Evolutionary conservation across 768 basidiomycete genomes (phyloP).

Genomic region (Rubroboletus pulcherrimus): DNA sequence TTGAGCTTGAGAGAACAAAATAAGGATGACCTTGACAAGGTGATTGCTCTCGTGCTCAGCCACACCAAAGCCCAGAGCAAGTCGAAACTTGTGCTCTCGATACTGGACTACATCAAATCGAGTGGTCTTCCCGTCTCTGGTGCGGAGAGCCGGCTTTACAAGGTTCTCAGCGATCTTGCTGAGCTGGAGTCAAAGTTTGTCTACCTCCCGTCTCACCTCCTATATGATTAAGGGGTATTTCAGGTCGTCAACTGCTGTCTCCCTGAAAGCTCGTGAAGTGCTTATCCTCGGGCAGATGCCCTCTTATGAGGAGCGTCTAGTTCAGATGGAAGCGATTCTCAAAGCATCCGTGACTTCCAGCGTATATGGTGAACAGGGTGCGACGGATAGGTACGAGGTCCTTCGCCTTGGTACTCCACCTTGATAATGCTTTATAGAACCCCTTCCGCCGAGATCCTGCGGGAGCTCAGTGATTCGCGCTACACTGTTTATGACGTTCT

Average conservation of each 20-base stretch:
- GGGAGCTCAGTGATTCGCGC: slow-evolving; percentile 91
- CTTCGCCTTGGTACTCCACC: neutral
- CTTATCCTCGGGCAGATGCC: slow-evolving; percentile 96
- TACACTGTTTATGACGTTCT: slow-evolving; percentile 98
- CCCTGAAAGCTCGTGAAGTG: slow-evolving; percentile 95
- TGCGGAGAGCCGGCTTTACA: slow-evolving; percentile 67
- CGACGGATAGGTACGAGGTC: slow-evolving; percentile 49
- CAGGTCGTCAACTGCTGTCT: slow-evolving; percentile 86
- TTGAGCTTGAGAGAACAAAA: slow-evolving; percentile 86
- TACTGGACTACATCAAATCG: slow-evolving; percentile 88
- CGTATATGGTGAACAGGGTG: slow-evolving; percentile 83
- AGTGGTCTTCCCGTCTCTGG: slow-evolving; percentile 73
- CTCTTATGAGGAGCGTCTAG: slow-evolving; percentile 89
- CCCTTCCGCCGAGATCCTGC: slow-evolving; percentile 82
- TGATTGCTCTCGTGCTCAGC: slow-evolving; percentile 81
- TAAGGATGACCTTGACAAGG: slow-evolving; percentile 90
- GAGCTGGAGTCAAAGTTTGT: slow-evolving; percentile 83
- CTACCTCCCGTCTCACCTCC: neutral
- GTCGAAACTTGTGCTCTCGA: slow-evolving; percentile 77
- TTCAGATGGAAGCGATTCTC: slow-evolving; percentile 93
- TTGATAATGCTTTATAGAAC: slow-evolving; percentile 42
- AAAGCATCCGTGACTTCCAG: slow-evolving; percentile 83
- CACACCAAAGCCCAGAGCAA: slow-evolving; percentile 96
- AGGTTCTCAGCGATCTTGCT: slow-evolving; percentile 78
- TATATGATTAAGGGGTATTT: slow-evolving; percentile 2